Evolutionary conservation across 1,284 basidiomycete species (phyloP), one percentile per base, ranked within the genome.

Genomic region (Polyporus tsugae): DNA sequence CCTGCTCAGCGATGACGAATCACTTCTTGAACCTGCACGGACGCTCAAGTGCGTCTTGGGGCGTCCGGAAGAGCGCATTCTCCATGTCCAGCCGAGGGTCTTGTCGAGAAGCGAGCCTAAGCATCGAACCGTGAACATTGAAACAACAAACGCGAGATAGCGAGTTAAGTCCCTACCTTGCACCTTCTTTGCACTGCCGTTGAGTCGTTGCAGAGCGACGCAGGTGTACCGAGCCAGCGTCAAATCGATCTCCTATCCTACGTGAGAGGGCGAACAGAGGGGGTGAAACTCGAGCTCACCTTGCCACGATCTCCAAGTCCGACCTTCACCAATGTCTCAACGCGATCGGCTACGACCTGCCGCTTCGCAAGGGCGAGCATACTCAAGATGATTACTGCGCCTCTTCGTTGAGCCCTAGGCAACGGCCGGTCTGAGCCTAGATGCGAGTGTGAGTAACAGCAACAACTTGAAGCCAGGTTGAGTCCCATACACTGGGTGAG

Each of bases 1-100:
- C 95, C 80, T 99, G 96, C 78, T 99, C 97, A 0, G 98, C 95
- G 82, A 99, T 90, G 13, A 92, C 91, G 77, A 99, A 98, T 96
- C 96, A 98, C 68, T 97, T 95, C 74, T 91, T 94, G n/a, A 91
- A 92, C 46, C 89, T 86, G 64, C 90, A 93, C 0, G 94, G 91
- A 60, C 89, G 84, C 75, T 95, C 89, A 60, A 98, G 87, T 6
- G 90, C 86, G 2, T 93, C 91, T 75, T 94, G 89, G 4, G 99
- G 84, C 73, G 93, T 93, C 41, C 84, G 84, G 82, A 99, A 99
- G 62, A 99, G 90, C 0, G 90, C 85, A 70, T 92, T 94, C 55
- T 93, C 91, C 94, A 98, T 98, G 2, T 93, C 92, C 63, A 97
- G 84, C 4, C 97, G 65, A 96, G 86, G 6, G 90, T 93, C 75